Evolutionary conservation across 1,139 yeast genomes (phyloP), one percentile per base, ranked within the genome.

Genomic region (Blastobotrys aristatus): DNA sequence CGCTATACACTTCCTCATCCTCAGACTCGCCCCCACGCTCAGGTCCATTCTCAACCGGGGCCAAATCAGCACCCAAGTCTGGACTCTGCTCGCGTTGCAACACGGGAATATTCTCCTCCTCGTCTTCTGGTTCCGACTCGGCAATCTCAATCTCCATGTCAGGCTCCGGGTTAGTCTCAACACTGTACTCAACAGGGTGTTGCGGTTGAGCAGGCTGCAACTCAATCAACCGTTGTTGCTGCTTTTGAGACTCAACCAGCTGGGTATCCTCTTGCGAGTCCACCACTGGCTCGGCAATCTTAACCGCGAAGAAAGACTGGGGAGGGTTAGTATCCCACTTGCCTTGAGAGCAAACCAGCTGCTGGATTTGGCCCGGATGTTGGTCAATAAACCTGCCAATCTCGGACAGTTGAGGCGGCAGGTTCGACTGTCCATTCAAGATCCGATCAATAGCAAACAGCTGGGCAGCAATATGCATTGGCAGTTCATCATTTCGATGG

Each of bases 221-320:
- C n/a, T n/a, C n/a, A n/a, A n/a, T n/a, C n/a, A n/a, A n/a, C n/a
- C n/a, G n/a, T 20, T 11, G 11, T 20, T 16, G 5, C 37, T 18
- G 21, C n/a, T 18, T 33, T 14, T 30, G n/a, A 30, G 33, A 30
- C 13, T 13, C 33, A 14, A 30, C 33, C 16, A 20, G 39, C 14
- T 35, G 39, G 8, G 39, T 35, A 35, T 35, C 39, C 17, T 6
- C 33, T n/a, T 30, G 33, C 5, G 33, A 30, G 17, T 30, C 33
- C 6, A 14, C 33, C 33, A 6, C 33, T 6, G 6, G 7, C 13
- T n/a, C 13, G 17, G 33, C 17, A 24, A 24, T 24, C 10, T 10
- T 24, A 24, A 10, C 5, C n/a, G n/a, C n/a, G n/a, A n/a, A n/a
- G n/a, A n/a, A n/a, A n/a, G n/a, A n/a, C n/a, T n/a, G n/a, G n/a